Conservation (phyloP, 2,329 filamentous ascomycete species). For the Albophoma yamanashiensis region DNA sequence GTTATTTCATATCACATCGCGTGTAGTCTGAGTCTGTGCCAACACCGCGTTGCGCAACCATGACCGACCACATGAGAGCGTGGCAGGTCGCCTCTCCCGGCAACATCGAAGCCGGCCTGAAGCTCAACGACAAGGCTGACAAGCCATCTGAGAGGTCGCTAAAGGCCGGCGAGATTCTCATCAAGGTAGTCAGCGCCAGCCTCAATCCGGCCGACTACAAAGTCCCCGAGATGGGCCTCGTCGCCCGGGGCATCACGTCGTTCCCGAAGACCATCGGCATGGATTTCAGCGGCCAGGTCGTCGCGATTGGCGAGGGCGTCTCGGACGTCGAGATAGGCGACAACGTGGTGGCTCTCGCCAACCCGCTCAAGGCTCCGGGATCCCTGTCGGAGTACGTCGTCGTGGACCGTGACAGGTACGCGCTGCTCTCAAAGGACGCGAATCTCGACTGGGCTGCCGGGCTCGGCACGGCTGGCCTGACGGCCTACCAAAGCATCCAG, state of each 20-base stretch:
- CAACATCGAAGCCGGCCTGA: conserved; percentile 11
- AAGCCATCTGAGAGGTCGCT: conserved; percentile 4
- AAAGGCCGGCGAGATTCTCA: conserved; percentile 24
- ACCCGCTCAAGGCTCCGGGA: conserved; percentile 21
- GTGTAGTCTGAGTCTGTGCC: background rate
- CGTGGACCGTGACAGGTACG: conserved; percentile 20
- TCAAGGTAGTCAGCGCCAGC: conserved; percentile 30
- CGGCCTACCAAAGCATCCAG: conserved; percentile 37
- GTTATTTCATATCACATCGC: background rate
- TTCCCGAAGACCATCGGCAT: conserved; percentile 34
- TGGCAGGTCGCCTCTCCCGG: conserved; percentile 18
- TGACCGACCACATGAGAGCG: conserved; percentile 15
- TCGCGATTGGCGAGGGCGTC: conserved; percentile 16
- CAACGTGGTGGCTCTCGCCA: conserved; percentile 29
- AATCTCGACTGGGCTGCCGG: conserved; percentile 30
- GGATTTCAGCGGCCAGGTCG: conserved; percentile 41
- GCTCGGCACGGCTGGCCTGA: conserved; percentile 32
- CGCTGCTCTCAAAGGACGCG: conserved; percentile 26
- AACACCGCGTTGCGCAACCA: background rate
- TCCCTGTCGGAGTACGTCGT: conserved; percentile 32
- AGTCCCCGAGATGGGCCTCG: conserved; percentile 26
- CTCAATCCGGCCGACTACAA: conserved; percentile 43
- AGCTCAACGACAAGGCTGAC: conserved; percentile 7
- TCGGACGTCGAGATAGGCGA: conserved; percentile 26
- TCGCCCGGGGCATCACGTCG: conserved; percentile 17